phyloP scores from a whole-genome alignment of 495 filamentous ascomycete species.

The Penicillium turbatum region DNA sequence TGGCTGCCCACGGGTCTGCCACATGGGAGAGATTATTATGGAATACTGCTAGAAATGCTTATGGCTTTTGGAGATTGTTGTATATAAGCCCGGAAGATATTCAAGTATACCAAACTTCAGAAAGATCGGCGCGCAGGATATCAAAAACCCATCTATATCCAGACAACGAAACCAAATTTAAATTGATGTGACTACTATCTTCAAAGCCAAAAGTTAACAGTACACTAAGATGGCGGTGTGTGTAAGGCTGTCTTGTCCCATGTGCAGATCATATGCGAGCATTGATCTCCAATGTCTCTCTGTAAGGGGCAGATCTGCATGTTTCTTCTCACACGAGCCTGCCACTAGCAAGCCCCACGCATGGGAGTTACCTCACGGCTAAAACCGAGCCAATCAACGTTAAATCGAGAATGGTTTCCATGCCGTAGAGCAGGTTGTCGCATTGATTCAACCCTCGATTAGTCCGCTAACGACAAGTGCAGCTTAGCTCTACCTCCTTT shows the following conservation, averaged over 20 bases:
- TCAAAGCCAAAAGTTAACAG: neutral
- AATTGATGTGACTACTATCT: neutral
- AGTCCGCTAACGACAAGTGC: neutral
- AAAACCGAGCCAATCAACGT: neutral
- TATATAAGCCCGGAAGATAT: neutral
- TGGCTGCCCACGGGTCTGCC: neutral
- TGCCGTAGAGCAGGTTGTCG: neutral
- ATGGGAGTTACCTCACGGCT: neutral
- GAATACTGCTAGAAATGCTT: neutral
- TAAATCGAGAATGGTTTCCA: neutral
- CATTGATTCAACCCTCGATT: neutral
- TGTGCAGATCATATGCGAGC: neutral
- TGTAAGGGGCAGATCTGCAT: slow-evolving; percentile 1
- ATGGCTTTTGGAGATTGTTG: neutral
- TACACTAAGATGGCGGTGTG: neutral
- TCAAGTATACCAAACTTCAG: neutral
- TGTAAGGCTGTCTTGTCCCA: neutral
- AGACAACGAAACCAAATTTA: too few species aligned
- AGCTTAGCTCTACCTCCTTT: neutral
- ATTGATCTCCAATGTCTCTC: slow-evolving; percentile 1
- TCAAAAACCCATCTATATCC: too few species aligned
- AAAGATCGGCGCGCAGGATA: too few species aligned
- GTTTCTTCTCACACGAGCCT: neutral
- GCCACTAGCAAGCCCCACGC: slow-evolving; percentile 1
- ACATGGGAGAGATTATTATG: neutral